Evolutionary conservation across 306 rosid species (phyloP).

Genomic region (Carpinus fangiana): DNA sequence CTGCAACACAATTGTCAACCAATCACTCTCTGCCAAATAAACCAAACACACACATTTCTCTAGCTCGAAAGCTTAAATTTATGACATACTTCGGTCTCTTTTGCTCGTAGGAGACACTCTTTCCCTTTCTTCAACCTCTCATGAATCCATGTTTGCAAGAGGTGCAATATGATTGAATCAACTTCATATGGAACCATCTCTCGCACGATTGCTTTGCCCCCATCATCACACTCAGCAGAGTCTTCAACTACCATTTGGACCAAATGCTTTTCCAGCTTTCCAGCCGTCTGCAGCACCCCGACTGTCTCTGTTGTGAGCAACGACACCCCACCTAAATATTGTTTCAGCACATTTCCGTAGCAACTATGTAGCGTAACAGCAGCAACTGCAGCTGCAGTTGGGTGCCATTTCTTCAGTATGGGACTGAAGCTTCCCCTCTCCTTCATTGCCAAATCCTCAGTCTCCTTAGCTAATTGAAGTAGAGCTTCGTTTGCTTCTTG

Average conservation of each 20-base stretch:
- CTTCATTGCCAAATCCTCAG: conserved; percentile 67
- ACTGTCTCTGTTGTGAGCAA: conserved; percentile 57
- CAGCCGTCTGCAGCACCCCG: conserved; percentile 69
- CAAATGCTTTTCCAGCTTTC: conserved; percentile 72
- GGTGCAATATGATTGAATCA: conserved; percentile 66
- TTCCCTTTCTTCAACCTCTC: conserved; percentile 54
- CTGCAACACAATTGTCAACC: conserved; percentile 37
- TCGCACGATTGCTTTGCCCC: conserved; percentile 59
- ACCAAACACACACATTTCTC: background rate
- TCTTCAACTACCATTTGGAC: conserved; percentile 89
- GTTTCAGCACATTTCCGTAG: conserved; percentile 70
- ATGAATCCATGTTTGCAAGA: conserved; percentile 67
- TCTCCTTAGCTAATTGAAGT: conserved; percentile 73
- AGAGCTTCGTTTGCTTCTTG: conserved; percentile 52
- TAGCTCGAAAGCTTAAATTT: background rate
- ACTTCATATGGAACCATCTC: conserved; percentile 92
- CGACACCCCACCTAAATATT: conserved; percentile 57
- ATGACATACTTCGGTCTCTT: conserved; percentile 75
- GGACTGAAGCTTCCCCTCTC: conserved; percentile 81
- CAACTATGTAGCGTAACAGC: conserved; percentile 76
- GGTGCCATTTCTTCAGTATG: conserved; percentile 65
- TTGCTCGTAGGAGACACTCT: conserved; percentile 56
- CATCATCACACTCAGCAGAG: conserved; percentile 66
- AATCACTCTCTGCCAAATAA: background rate
- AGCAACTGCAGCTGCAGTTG: conserved; percentile 64